Evolutionary conservation across 2,329 filamentous ascomycete genomes (phyloP), one percentile per base, ranked within the genome.

Genomic region (Penicillium occitanis): DNA sequence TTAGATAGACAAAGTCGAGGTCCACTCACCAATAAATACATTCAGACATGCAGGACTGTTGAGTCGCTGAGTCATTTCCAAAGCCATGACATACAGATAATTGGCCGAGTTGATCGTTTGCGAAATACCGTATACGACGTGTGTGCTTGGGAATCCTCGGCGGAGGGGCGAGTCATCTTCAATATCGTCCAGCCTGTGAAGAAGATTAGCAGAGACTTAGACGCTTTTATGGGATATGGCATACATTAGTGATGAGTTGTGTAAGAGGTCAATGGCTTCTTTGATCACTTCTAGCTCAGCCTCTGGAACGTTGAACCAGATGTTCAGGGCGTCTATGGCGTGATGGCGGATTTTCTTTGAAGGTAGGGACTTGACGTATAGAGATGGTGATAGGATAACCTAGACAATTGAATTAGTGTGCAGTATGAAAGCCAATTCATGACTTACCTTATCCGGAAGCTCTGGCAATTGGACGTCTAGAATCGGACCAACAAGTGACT

Each of bases 281-380:
- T 57, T 63, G 13, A 55, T 55, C 25, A 13, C 17, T 14, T 42
- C 19, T 7, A 63, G 7, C 6, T 42, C 22, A 2, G 19, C 10
- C 17, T 55, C 33, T 5, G 46, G 46, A 5, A 64, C 10, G 42
- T 65, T 67, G 72, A 79, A 70, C 74, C 78, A 80, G 10, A 72
- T 69, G 57, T 80, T 77, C 51, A 80, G 74, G 4, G 76, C 78
- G 17, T 76, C 71, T 63, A 80, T 76, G 10, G 80, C 68, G 44
- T 73, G 70, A 11, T 73, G 68, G 7, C 78, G 71, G 58, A 81
- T 72, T 25, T 76, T 76, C 64, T 81, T 81, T 6, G 75, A 76
- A 6, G 74, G 75, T 35, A 76, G 70, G 10, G 74, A 72, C 25
- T 69, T 70, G 44, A 78, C 68, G 61, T 79, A 79, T 40, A 74